Evolutionary conservation across 192 early-diverging fungal genomes (phyloP).

Genomic region (Backusella mclennaniae): DNA sequence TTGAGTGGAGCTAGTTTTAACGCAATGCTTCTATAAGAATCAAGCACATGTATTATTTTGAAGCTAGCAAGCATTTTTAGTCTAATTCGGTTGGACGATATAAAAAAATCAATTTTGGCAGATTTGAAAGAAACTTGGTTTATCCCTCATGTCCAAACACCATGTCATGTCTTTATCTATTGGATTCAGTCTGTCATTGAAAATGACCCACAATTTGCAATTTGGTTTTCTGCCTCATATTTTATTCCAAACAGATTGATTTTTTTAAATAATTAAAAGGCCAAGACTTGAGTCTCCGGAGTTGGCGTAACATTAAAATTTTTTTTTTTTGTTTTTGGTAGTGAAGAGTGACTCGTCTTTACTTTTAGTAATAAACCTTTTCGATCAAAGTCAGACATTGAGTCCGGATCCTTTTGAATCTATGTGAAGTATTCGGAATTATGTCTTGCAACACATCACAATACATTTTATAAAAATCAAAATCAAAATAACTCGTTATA

Average conservation of each 20-base stretch:
- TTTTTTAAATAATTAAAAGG: neutral
- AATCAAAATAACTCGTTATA: neutral
- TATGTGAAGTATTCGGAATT: conserved; percentile 7
- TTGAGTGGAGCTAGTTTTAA: neutral
- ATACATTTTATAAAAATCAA: neutral
- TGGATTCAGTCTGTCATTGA: neutral
- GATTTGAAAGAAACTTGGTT: conserved; percentile 1
- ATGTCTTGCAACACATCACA: neutral
- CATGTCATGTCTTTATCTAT: neutral
- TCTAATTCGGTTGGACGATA: neutral
- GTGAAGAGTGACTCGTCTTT: conserved; percentile 2
- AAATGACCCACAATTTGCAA: neutral
- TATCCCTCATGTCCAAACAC: neutral
- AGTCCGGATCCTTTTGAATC: conserved; percentile 8
- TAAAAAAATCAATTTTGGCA: neutral
- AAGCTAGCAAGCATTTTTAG: neutral
- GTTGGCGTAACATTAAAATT: conserved; percentile 1
- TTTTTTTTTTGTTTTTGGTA: neutral
- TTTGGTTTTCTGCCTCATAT: neutral
- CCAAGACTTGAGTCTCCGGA: neutral
- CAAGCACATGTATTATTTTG: neutral
- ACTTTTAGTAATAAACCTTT: neutral
- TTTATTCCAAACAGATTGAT: neutral
- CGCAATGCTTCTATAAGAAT: neutral
- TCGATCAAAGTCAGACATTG: conserved; percentile 3